phyloP scores from a whole-genome alignment of 306 rosid genomes.

The Dicorynia guianensis region DNA sequence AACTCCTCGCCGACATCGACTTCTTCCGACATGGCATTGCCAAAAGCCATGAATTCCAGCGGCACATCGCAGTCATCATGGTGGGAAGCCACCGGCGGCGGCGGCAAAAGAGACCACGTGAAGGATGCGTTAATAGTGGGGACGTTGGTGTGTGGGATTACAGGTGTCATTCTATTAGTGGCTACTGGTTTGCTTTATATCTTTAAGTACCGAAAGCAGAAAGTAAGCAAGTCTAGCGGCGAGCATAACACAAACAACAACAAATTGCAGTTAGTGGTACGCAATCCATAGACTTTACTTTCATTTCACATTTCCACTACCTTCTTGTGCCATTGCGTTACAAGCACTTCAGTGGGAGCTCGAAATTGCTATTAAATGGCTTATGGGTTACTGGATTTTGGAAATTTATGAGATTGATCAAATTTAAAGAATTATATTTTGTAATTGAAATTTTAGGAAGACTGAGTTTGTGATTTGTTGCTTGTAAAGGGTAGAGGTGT shows the following conservation, averaged over 20 bases:
- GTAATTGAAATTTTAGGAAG: too few species aligned
- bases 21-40: conserved; percentile 46
- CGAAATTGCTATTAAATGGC: too few species aligned
- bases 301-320: conserved; percentile 18
- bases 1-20: conserved; percentile 54
- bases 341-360: too few species aligned
- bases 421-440: too few species aligned
- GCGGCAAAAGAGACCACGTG: conserved; percentile 41
- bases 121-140: conserved; percentile 57
- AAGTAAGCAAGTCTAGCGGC: conserved; percentile 27
- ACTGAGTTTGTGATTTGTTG: neutral
- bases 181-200: conserved; percentile 62
- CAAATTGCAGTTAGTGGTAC: conserved; percentile 46
- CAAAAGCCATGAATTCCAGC: conserved; percentile 53
- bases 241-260: conserved; percentile 5
- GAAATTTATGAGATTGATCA: too few species aligned
- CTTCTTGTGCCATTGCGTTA: too few species aligned
- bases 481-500: neutral
- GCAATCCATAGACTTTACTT: neutral
- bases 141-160: conserved; percentile 72
- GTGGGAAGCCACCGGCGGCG: conserved; percentile 49
- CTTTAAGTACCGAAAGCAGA: conserved; percentile 42
- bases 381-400: too few species aligned
- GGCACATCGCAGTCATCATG: conserved; percentile 48
- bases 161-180: conserved; percentile 78